Evolutionary conservation across 768 basidiomycete species (phyloP).

Genomic region (Gymnopilus junonius): DNA sequence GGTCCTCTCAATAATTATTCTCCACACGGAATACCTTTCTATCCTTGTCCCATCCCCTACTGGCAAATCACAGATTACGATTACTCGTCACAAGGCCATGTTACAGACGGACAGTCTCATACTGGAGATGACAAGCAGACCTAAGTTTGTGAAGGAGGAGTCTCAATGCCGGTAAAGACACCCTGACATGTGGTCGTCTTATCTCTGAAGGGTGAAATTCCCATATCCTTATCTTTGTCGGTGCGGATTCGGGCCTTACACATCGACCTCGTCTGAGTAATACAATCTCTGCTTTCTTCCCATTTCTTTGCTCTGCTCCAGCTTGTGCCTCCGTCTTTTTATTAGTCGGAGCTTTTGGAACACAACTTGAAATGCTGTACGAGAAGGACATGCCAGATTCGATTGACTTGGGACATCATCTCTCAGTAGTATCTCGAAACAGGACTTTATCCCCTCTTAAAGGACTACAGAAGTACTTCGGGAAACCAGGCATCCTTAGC

Average conservation of each 20-base stretch:
- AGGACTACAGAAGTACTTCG: constrained; percentile 62
- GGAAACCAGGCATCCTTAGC: constrained; percentile 54
- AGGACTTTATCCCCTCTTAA: constrained; percentile 65
- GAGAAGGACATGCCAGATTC: constrained; percentile 4
- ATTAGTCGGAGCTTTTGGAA: not conserved
- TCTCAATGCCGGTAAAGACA: not conserved
- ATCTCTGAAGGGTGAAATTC: not conserved
- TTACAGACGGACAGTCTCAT: not conserved
- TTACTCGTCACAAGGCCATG: not conserved
- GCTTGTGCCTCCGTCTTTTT: not conserved
- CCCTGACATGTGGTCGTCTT: not conserved
- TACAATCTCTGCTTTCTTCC: not conserved
- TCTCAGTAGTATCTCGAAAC: constrained; percentile 57
- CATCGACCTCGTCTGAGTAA: not conserved
- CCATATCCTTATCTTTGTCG: not conserved
- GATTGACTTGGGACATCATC: constrained; percentile 74
- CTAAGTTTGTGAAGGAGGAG: not conserved
- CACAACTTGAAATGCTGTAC: not conserved
- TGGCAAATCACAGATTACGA: not conserved
- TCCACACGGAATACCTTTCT: not conserved
- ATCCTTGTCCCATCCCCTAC: not conserved
- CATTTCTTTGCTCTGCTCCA: not conserved
- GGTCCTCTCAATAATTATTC: not conserved
- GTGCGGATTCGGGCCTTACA: not conserved
- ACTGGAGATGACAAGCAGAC: not conserved